These are phyloP conservation scores for Thalassiosira livingstoniorum DNA, from an alignment of 352 stramenopile genomes.

Conservation along the genomic window DNA sequence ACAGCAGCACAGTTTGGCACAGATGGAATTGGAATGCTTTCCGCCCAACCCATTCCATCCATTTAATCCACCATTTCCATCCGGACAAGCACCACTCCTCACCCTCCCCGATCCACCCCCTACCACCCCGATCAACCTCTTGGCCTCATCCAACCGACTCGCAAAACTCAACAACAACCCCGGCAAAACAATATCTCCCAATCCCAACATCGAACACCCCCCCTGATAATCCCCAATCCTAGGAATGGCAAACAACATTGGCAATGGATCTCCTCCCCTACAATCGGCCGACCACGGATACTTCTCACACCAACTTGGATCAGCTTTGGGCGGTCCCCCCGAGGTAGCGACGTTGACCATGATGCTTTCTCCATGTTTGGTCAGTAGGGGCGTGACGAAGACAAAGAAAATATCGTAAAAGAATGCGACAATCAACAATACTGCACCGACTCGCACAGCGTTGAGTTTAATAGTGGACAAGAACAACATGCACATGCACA, in stretches of 20 bases:
- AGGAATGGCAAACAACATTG: constrained; percentile 94
- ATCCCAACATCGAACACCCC: constrained; percentile 92
- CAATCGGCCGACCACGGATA: constrained; percentile 80
- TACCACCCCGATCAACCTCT: constrained; percentile 72
- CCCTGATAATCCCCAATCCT: constrained; percentile 93
- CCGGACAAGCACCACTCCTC: constrained; percentile 74
- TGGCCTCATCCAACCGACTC: constrained; percentile 91
- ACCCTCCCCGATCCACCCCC: constrained; percentile 54
- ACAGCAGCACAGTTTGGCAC: constrained; percentile 53
- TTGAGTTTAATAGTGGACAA: constrained; percentile 91
- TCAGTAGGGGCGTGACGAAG: constrained; percentile 90
- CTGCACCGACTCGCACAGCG: constrained; percentile 91
- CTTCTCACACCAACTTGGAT: constrained; percentile 86
- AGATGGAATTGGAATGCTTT: constrained; percentile 36
- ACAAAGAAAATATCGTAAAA: constrained; percentile 97
- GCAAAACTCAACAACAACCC: constrained; percentile 95
- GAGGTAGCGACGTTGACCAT: constrained; percentile 95
- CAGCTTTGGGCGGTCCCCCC: constrained; percentile 83
- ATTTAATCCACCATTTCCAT: background rate
- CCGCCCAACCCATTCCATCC: background rate
- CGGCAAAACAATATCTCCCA: constrained; percentile 96
- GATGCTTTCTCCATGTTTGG: constrained; percentile 80
- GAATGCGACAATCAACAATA: constrained; percentile 93
- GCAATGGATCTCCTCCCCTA: constrained; percentile 89
- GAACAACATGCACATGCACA: constrained; percentile 94